A percentile compares a stretch with the other conserved stretches of the same genome.
Evolutionary conservation across 768 basidiomycete genomes (phyloP).

Genomic region (Xerocomellus dryophilus): DNA sequence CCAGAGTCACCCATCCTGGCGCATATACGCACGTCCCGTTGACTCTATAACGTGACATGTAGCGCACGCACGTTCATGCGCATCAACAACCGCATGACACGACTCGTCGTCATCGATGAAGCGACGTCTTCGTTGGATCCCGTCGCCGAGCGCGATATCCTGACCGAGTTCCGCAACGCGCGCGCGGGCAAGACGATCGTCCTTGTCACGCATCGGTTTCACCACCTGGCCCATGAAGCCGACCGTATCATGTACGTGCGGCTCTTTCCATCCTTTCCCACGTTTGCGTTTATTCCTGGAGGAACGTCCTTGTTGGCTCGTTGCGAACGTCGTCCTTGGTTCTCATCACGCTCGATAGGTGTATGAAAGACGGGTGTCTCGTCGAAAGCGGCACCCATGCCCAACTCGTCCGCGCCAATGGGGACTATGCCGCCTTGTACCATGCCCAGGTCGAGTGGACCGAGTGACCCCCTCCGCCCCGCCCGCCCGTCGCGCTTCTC

Average conservation of each 20-base stretch:
- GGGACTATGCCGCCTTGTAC: slow-evolving; percentile 31
- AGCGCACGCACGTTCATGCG: slow-evolving; percentile 50
- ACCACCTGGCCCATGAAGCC: slow-evolving; percentile 46
- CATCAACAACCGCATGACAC: slow-evolving; percentile 31
- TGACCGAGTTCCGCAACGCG: slow-evolving; percentile 36
- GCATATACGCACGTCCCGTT: not conserved
- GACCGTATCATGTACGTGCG: slow-evolving; percentile 49
- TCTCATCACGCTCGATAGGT: slow-evolving; percentile 12
- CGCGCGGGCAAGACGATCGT: slow-evolving; percentile 51
- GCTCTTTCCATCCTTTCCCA: not conserved
- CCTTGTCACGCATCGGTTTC: slow-evolving; percentile 56
- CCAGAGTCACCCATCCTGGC: not conserved
- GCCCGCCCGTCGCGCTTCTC: too few relatives aligned
- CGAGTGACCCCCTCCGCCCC: not conserved
- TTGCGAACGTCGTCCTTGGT: too few relatives aligned
- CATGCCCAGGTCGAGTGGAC: slow-evolving; percentile 14
- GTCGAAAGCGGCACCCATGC: slow-evolving; percentile 33
- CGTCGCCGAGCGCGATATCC: slow-evolving; percentile 47
- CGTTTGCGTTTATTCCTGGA: not conserved
- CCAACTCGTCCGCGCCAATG: slow-evolving; percentile 21
- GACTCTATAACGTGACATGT: not conserved
- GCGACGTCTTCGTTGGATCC: slow-evolving; percentile 58
- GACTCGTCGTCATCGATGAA: slow-evolving; percentile 55
- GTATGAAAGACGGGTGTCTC: slow-evolving; percentile 32
- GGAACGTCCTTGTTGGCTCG: not conserved